phyloP scores from a whole-genome alignment of 2,329 filamentous ascomycete species.

The Lecanoromycetidae sp. region DNA sequence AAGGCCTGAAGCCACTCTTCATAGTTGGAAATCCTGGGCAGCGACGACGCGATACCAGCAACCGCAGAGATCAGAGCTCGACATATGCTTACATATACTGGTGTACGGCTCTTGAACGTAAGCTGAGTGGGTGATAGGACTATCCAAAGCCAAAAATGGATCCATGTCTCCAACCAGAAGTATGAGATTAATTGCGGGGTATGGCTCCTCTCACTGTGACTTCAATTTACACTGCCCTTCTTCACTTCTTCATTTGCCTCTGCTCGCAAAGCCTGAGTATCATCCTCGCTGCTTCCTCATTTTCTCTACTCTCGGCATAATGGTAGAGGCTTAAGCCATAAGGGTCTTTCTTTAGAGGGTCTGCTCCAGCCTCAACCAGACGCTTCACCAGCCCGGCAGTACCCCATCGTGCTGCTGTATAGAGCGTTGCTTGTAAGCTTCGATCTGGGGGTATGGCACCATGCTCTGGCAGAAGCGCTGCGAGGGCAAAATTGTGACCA shows the following conservation, averaged over 20 bases:
- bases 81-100: too few species aligned
- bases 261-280: conserved; percentile 10
- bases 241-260: neutral
- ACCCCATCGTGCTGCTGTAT: conserved; percentile 4
- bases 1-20: too few species aligned
- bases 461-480: conserved; percentile 6
- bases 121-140: too few species aligned
- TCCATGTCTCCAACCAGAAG: too few species aligned
- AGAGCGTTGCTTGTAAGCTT: conserved; percentile 2
- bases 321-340: conserved; percentile 8
- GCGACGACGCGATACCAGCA: too few species aligned
- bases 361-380: conserved; percentile 11
- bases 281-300: conserved; percentile 4
- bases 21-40: too few species aligned
- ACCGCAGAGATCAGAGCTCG: too few species aligned
- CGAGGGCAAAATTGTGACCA: neutral
- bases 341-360: conserved; percentile 8
- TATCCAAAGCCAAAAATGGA: too few species aligned
- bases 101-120: too few species aligned
- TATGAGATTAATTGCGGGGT: too few species aligned
- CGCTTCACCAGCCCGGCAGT: conserved; percentile 1
- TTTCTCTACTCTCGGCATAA: conserved; percentile 1
- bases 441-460: conserved; percentile 3
- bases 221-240: too few species aligned
- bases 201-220: too few species aligned